Evolutionary conservation across 768 basidiomycete genomes (phyloP).

Genomic region (Agaricus subrufescens): DNA sequence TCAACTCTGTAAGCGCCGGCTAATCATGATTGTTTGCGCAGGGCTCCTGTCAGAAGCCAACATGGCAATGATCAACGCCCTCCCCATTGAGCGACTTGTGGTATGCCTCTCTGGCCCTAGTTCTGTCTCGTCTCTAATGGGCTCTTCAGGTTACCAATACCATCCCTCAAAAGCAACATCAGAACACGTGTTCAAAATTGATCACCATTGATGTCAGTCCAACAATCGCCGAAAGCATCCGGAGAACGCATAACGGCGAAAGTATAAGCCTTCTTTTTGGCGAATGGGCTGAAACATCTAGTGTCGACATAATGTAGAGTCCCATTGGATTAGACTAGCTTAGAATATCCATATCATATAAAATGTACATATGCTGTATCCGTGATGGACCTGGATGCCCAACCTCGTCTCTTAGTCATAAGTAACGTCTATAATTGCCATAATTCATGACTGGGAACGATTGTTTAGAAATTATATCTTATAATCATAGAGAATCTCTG

Average conservation of each 20-base stretch:
- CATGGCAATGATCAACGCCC: conserved; percentile 57
- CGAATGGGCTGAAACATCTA: conserved; percentile 63
- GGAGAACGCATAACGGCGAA: conserved; percentile 91
- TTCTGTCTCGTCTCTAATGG: conserved; percentile 4
- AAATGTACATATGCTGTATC: neutral
- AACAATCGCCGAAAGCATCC: conserved; percentile 93
- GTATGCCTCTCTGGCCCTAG: conserved; percentile 36
- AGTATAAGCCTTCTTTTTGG: conserved; percentile 87
- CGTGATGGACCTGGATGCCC: too few relatives aligned
- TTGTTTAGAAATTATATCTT: neutral
- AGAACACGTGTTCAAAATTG: conserved; percentile 63
- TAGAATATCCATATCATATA: neutral
- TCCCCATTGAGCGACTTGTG: conserved; percentile 84
- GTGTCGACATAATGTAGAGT: conserved; percentile 30
- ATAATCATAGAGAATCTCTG: conserved; percentile 12
- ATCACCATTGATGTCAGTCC: conserved; percentile 88
- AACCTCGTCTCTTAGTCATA: neutral
- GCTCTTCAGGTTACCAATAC: conserved; percentile 83
- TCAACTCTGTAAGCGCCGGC: conserved; percentile 7
- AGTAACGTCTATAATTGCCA: too few relatives aligned
- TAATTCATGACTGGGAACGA: too few relatives aligned
- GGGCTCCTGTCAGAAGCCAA: conserved; percentile 79
- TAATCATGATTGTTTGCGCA: conserved; percentile 21
- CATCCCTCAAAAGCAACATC: conserved; percentile 77
- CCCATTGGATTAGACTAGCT: neutral